Percentiles rank a stretch among this genome's conserved stretches.
These are phyloP conservation scores for Arachnopeziza araneosa DNA, from an alignment of 2,329 filamentous ascomycete genomes.

Conservation along the genomic window DNA sequence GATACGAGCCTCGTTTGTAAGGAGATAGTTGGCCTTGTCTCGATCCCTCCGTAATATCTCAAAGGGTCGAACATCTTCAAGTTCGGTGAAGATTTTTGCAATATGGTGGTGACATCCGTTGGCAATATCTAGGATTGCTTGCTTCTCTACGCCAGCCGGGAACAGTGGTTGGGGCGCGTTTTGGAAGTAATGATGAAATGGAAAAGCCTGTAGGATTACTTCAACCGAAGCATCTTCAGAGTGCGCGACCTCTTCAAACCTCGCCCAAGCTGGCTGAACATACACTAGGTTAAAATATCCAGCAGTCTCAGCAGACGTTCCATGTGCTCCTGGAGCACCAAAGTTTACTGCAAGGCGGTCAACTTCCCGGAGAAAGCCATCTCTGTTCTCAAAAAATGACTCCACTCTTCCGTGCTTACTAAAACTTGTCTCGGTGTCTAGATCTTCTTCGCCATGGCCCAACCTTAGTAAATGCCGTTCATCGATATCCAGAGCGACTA, in stretches of 20 bases:
- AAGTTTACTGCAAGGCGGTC: slow-evolving; percentile 80
- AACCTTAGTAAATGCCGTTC: slow-evolving; percentile 87
- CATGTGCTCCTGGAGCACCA: slow-evolving; percentile 85
- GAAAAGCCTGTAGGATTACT: slow-evolving; percentile 69
- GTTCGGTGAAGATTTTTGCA: slow-evolving; percentile 80
- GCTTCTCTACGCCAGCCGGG: slow-evolving; percentile 56
- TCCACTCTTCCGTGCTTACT: slow-evolving; percentile 94
- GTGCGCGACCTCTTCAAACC: slow-evolving; percentile 65
- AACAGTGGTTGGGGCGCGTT: slow-evolving; percentile 86
- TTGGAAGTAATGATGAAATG: slow-evolving; percentile 82
- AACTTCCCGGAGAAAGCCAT: slow-evolving; percentile 74
- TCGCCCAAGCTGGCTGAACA: slow-evolving; percentile 80
- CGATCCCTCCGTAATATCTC: slow-evolving; percentile 84
- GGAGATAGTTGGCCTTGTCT: slow-evolving; percentile 92
- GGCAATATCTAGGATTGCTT: slow-evolving; percentile 67
- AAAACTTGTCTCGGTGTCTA: slow-evolving; percentile 80
- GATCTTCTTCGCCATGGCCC: slow-evolving; percentile 91
- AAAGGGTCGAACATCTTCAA: slow-evolving; percentile 91
- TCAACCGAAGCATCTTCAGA: slow-evolving; percentile 50
- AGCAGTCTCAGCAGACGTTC: slow-evolving; percentile 92
- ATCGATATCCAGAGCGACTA: slow-evolving; percentile 92
- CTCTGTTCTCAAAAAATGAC: slow-evolving; percentile 85
- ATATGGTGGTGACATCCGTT: slow-evolving; percentile 86
- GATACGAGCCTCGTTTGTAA: slow-evolving; percentile 93
- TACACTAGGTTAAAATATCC: slow-evolving; percentile 96